These are phyloP conservation scores for Acanthamoeba culbertsoni DNA, from an alignment of 208 protist species.

Conservation along the genomic window DNA sequence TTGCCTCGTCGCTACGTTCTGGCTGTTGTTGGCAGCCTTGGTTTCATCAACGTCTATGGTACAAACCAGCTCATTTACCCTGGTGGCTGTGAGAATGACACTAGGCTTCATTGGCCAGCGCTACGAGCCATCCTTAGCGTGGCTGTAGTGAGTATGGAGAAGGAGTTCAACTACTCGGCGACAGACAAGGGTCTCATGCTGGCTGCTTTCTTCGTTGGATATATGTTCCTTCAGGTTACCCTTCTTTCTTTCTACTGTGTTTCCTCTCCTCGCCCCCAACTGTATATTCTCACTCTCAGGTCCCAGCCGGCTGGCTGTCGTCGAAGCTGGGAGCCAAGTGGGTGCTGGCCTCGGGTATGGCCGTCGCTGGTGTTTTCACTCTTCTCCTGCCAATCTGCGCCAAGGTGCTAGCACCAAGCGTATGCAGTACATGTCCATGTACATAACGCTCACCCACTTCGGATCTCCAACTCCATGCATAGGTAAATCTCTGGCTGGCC, in stretches of 20 bases:
- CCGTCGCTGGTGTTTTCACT: not conserved
- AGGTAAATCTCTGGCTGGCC: not conserved
- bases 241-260: not conserved
- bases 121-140: conserved; percentile 47
- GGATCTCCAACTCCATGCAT: not conserved
- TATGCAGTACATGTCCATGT: no score
- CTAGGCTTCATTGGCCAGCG: not conserved
- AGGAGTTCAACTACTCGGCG: conserved; percentile 20
- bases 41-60: conserved; percentile 59
- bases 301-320: conserved; percentile 32
- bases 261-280: no score
- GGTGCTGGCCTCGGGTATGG: not conserved
- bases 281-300: no score
- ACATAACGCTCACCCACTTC: not conserved
- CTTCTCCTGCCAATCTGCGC: conserved; percentile 16
- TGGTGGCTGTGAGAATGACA: not conserved
- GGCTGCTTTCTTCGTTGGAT: conserved; percentile 45
- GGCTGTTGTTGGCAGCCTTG: not conserved
- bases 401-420: no score
- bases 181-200: conserved; percentile 18
- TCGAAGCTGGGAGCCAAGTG: conserved; percentile 45
- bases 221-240: conserved; percentile 23
- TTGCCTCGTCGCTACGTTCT: conserved; percentile 39
- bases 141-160: conserved; percentile 34
- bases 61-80: not conserved